Base-by-base conservation (phyloP, 2,329 filamentous ascomycete species). In the Fusarium sp. region DNA sequence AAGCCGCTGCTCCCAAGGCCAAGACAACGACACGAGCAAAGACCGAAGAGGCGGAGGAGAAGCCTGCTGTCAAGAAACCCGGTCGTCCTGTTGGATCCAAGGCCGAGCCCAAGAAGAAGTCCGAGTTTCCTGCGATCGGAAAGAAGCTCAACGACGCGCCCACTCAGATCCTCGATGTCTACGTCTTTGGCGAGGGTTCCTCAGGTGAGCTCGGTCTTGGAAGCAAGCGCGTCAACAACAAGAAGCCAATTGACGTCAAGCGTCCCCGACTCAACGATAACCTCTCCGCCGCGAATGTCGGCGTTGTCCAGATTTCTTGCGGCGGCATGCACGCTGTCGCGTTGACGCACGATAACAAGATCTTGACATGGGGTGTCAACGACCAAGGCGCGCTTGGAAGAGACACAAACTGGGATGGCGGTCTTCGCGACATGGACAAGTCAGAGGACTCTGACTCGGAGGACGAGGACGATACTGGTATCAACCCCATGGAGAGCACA, bases 301-400 rank as follows among this genome's bases (percentile, higher is more conserved):
- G 93, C 39, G 89, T 96, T 41, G 93, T 96, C 6, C 90, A 93
- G 81, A 83, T 97, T 65, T 91, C 93, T 57, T 91, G 92, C 68
- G 94, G 94, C 69, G 94, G 93, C 64, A 96, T 97, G 93, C 94
- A 97, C 83, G 91, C 88, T 59, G 86, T 93, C 71, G 93, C 92
- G 7, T 84, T 96, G 59, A 96, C 94, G 56, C 88, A 91, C 75
- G 92, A 96, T 81, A 94, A 95, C 85, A 91, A 91, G 83, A 93
- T 97, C 75, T 84, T 94, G 61, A 95, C 93, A 34, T 97, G 94
- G 94, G 94, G 94, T 61, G 94, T 96, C 76, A 96, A 96, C 80
- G 94, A 97, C 79, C 91, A 95, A 79, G 92, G 93, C 72, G 93
- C 94, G 14, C 87, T 97, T 42, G 94, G 94, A 47, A 88, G 94